These are phyloP conservation scores for Botryosphaeria dothidea DNA, from an alignment of 2,329 filamentous ascomycete genomes.

Conservation along the genomic window DNA sequence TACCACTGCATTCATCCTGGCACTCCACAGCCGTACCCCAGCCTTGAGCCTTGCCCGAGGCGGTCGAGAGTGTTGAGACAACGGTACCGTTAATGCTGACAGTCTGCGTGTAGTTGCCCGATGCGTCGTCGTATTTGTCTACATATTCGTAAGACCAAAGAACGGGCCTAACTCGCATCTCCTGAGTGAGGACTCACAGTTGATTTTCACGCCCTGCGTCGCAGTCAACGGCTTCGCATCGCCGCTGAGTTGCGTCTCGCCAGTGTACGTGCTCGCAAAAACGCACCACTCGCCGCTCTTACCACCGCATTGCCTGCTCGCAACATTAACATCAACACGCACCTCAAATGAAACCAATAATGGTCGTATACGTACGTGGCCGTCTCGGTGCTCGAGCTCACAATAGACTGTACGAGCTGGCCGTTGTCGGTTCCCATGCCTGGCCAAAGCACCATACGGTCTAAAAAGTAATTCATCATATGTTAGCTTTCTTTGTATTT, in stretches of 20 bases:
- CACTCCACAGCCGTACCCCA: constrained; percentile 49
- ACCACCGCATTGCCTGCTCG: background rate
- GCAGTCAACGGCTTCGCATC: constrained; percentile 31
- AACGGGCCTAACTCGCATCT: background rate
- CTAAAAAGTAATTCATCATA: no score
- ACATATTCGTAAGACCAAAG: background rate
- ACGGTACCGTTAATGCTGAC: constrained; percentile 39
- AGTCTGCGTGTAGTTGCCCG: constrained; percentile 44
- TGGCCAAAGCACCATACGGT: constrained; percentile 49
- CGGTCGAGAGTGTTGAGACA: constrained; percentile 49
- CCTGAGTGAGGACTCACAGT: constrained; percentile 28
- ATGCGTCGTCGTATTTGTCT: constrained; percentile 42
- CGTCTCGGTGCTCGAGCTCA: constrained; percentile 9
- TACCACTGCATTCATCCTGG: constrained; percentile 41
- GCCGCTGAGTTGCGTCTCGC: constrained; percentile 33
- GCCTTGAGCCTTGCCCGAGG: constrained; percentile 42
- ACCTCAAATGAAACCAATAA: no score
- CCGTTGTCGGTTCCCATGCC: constrained; percentile 54
- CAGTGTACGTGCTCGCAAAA: constrained; percentile 40
- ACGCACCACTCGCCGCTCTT: constrained; percentile 40
- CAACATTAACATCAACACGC: background rate
- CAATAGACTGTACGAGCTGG: constrained; percentile 51
- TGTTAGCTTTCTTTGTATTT: no score
- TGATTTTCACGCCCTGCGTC: constrained; percentile 39
- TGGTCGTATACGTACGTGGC: background rate